Conservation (phyloP, 257 asterid genomes). For the Penstemon davidsonii region DNA sequence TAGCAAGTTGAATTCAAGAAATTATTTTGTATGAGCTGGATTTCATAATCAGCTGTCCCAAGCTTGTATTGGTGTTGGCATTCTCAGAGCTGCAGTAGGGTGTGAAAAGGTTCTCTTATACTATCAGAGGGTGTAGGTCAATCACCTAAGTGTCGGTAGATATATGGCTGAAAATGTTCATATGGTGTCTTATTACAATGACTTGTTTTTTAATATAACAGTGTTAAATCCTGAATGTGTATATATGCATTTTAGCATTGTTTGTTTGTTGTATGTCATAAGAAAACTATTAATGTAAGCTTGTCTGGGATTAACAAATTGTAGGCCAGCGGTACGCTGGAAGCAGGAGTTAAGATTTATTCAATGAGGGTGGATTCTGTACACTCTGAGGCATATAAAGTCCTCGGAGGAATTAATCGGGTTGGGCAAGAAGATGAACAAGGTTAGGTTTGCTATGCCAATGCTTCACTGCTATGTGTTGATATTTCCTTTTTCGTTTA, state of each 20-base stretch:
- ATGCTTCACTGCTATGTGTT: constrained; percentile 20
- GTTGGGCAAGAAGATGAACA: constrained; percentile 81
- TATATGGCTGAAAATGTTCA: background rate
- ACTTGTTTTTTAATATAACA: background rate
- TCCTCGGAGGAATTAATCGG: constrained; percentile 94
- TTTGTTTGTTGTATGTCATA: background rate
- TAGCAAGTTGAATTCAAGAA: no score
- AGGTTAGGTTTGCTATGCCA: constrained; percentile 46
- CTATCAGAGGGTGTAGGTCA: background rate
- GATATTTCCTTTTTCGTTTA: constrained; percentile 4
- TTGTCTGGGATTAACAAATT: constrained; percentile 22
- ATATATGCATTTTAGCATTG: background rate
- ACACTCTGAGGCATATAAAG: constrained; percentile 95
- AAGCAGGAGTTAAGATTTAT: constrained; percentile 98
- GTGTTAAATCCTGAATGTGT: background rate
- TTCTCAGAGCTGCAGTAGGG: no score
- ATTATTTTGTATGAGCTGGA: no score
- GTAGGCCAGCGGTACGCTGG: constrained; percentile 98
- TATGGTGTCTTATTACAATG: background rate
- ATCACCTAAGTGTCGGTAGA: background rate
- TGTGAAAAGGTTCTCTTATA: no score
- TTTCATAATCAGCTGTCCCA: no score
- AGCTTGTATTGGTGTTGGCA: no score
- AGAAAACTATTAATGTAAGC: background rate
- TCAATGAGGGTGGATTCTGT: constrained; percentile 96